Evolutionary conservation across 495 filamentous ascomycete genomes (phyloP), one percentile per base, ranked within the genome.

Genomic region (Penicillium tannophilum): DNA sequence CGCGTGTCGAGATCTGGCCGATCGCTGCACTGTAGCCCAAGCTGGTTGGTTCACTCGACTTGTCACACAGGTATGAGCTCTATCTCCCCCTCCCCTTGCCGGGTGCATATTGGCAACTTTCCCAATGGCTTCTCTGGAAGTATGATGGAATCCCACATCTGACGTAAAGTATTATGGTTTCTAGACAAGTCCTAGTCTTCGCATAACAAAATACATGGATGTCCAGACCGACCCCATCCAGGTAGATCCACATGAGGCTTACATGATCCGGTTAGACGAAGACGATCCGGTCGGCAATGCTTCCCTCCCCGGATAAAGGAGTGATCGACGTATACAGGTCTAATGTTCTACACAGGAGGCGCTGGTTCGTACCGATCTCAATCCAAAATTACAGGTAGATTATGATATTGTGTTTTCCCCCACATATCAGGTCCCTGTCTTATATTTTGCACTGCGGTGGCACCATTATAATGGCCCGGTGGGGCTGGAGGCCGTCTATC

Each of bases 401-500:
- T 83, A 89, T 68, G 84, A 89, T 58, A 74, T 84, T 44, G 46
- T 78, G 52, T 63, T 75, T 49, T 84, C 80, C 41, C 62, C 73
- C 45, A 76, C 76, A 58, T 84, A 83, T 61, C 76, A 76, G 46
- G 79, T 82, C 33, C 81, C 80, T 46, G 78, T 83, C 52, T 69
- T 83, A 60, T 83, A 79, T 63, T 80, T 83, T 62, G 67, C 69
- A 23, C 68, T 82, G 48, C 87, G 88, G 64, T 82, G 86, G 61
- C 78, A 85, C 58, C 78, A 84, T 82, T 61, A 85, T 76, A 49
- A 82, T 72, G 56, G 86, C 85, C 72, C 77, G 63, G 42, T 82
- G 76, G 62, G 86, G 79, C 59, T 92, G 66, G 87, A 92, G 55
- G 78, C 80, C 14, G 82, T 93, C 54, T 92, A 91, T 70, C 75